Evolutionary conservation across 2,329 filamentous ascomycete species (phyloP).

Genomic region (Aspergillus carbonarius): DNA sequence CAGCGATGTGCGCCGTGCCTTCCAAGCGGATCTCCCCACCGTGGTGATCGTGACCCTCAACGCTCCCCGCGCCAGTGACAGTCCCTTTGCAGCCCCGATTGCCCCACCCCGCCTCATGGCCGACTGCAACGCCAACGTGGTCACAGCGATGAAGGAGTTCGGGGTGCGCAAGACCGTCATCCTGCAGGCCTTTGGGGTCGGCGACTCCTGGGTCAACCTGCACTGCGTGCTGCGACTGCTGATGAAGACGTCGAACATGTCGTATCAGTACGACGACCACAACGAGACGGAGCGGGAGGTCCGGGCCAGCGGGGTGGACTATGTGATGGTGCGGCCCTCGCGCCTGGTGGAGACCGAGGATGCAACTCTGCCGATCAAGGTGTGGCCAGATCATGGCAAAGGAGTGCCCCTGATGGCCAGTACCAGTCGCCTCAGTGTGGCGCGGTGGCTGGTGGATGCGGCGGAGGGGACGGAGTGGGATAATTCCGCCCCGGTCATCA

Average conservation of each 20-base stretch:
- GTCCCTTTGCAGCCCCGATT: constrained; percentile 50
- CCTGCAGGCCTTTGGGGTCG: constrained; percentile 53
- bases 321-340: constrained; percentile 48
- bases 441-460: constrained; percentile 48
- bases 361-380: constrained; percentile 31
- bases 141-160: constrained; percentile 40
- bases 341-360: constrained; percentile 45
- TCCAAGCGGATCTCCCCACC: constrained; percentile 18
- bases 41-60: constrained; percentile 53
- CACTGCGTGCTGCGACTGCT: constrained; percentile 44
- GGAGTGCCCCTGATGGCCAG: constrained; percentile 44
- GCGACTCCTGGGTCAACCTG: constrained; percentile 46
- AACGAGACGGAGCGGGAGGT: constrained; percentile 47
- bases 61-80: constrained; percentile 47
- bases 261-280: constrained; percentile 50
- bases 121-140: constrained; percentile 41
- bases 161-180: constrained; percentile 47
- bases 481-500: constrained; percentile 48
- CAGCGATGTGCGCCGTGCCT: constrained; percentile 21
- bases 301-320: constrained; percentile 36
- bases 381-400: constrained; percentile 45
- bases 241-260: constrained; percentile 51
- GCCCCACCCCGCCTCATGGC: constrained; percentile 49
- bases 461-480: constrained; percentile 45
- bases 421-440: constrained; percentile 43